phyloP scores from a whole-genome alignment of 192 early-diverging fungal species.

The Radiomyces spectabilis region DNA sequence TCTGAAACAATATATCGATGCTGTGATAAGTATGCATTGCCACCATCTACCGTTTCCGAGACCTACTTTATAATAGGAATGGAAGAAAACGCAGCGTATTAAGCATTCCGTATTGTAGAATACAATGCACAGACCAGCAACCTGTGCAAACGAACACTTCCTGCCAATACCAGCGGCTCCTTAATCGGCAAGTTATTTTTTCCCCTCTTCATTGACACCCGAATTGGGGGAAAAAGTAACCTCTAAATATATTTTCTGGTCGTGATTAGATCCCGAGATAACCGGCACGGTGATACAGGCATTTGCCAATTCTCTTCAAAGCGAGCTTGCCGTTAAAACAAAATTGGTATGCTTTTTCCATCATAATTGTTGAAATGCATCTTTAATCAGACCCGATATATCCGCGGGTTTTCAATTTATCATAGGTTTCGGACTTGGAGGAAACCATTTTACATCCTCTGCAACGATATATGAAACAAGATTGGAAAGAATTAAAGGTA shows the following conservation, averaged over 20 bases:
- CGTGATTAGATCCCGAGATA: constrained; percentile 24
- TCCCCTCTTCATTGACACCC: neutral
- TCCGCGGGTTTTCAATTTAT: neutral
- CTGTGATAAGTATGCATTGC: constrained; percentile 26
- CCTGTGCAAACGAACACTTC: constrained; percentile 15
- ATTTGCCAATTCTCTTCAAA: constrained; percentile 36
- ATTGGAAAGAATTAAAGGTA: constrained; percentile 60
- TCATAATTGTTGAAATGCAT: no score
- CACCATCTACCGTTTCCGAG: no score
- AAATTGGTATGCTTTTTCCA: constrained; percentile 29
- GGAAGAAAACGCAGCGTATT: no score
- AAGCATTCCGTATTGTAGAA: no score
- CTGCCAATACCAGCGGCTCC: constrained; percentile 9
- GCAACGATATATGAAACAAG: constrained; percentile 47
- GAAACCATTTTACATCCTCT: constrained; percentile 54
- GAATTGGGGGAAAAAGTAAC: no score
- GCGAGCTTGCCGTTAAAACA: constrained; percentile 34
- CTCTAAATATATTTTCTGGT: no score
- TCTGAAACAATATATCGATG: constrained; percentile 29
- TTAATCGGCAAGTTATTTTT: constrained; percentile 18
- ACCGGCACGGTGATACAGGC: constrained; percentile 35
- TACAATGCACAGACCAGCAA: constrained; percentile 21
- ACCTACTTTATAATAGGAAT: no score
- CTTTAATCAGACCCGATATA: no score
- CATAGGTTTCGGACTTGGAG: constrained; percentile 48